Base-by-base conservation (phyloP, 208 protist genomes). In the Phytomonas sp. region DNA sequence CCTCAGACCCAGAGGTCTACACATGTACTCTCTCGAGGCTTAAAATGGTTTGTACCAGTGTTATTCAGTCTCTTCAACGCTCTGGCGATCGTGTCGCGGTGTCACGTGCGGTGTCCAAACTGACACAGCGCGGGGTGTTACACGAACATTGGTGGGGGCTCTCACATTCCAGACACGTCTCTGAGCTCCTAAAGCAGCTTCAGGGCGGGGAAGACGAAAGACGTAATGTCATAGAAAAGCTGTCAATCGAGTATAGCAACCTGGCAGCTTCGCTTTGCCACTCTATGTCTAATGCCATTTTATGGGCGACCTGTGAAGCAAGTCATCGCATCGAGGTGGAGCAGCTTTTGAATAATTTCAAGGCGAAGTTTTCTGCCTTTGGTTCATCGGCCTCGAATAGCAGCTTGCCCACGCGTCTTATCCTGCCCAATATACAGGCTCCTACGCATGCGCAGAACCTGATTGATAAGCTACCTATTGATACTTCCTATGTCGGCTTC, bases 281-380 rank as follows among this genome's bases (percentile, higher is more conserved):
- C 29, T 76, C 78, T 60, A 72, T 95, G 67, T 66, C 76, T n/a
- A 26, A 63, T 40, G 82, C 85, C 31, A 65, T 82, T 4, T 26
- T 90, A 37, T 96, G 92, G 89, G 89, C 92, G n/a, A 92, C 89
- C 23, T 96, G 92, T 43, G 92, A 96, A 74, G 78, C 76, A 32
- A 73, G 37, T 20, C 77, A 94, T 63, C 73, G 73, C 0, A 56
- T 40, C 7, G 91, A 87, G 70, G 87, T 94, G 65, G 81, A 84
- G 63, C 26, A 15, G 53, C 68, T 78, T 61, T 72, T 94, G 43
- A 66, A 73, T 29, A 63, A 67, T 17, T 92, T 93, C 34, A 68
- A 80, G 29, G n/a, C 30, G 0, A 31, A 33, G 2, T 92, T 92
- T 68, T 72, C 78, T 11, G 9, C 17, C 32, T 29, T 13, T 20